Base-by-base conservation (phyloP, 176 grass and related monocot species). In the Cenchrus purpureus region DNA sequence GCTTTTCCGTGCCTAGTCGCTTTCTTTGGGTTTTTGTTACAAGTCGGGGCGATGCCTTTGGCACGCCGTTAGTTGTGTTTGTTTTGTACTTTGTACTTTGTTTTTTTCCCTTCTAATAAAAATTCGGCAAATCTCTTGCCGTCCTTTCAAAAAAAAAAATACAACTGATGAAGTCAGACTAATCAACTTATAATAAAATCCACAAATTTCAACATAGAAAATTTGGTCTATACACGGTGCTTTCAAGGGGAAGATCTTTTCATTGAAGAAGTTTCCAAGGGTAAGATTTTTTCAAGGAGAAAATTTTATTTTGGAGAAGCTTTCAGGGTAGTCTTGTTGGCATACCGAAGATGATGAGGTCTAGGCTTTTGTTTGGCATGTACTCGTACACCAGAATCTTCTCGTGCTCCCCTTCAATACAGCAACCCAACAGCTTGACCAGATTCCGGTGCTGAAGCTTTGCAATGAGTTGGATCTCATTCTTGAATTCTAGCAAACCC, bases 351-450 rank as follows among this genome's bases (percentile, higher is more conserved):
- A 92, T 56, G 84, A 89, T 45, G 37, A 40, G 86, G 49, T 92
- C 91, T 14, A 92, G 79, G 81, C 91, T 92, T 90, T 78, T 90
- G 56, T 92, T 89, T 56, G 83, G 87, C 69, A 92, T 73, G 20
- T 79, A 87, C 51, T 92, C 90, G 62, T 89, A 92, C 14, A 91
- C 86, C 53, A 90, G 52, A 56, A 86, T 55, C 71, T 86, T 90
- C 65, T 90, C 88, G 25, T 81, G 69, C 22, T 76, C 81, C 49
- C 73, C 78, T 25, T 82, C 48, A 12, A 87, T 71, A 50, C 78
- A 87, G 34, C 71, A 76, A 15, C 85, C 85, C 54, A 87, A 16
- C 64, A 87, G 60, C 42, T 17, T 80, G 42, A 87, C 78, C 6
- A 87, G 71, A 76, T 87, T 87, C 48, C 61, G 61, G 45, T 82